phyloP scores from a whole-genome alignment of 345 rosid genomes.

The Combretum micranthum region DNA sequence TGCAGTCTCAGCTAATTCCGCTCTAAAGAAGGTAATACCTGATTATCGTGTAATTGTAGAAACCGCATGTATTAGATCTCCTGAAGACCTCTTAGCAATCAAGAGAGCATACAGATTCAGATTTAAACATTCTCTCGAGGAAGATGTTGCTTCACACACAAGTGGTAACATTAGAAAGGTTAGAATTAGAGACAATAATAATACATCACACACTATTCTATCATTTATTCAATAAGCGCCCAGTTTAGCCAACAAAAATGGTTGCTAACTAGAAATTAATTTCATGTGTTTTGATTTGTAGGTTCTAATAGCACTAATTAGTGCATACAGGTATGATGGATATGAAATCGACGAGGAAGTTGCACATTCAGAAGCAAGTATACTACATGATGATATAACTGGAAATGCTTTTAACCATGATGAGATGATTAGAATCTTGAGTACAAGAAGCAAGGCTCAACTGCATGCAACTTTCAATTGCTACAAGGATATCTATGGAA shows the following conservation, averaged over 20 bases:
- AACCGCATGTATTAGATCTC: conserved; percentile 46
- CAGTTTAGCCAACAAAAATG: neutral
- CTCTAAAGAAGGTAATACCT: conserved; percentile 27
- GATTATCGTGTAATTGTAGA: conserved; percentile 46
- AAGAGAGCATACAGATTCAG: conserved; percentile 53
- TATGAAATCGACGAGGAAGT: conserved; percentile 27
- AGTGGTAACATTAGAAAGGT: conserved; percentile 44
- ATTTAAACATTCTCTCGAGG: conserved; percentile 63
- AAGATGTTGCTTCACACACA: conserved; percentile 60
- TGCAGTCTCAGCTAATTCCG: conserved; percentile 40
- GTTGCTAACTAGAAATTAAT: neutral
- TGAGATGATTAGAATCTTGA: conserved; percentile 50
- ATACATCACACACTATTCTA: too few relatives aligned
- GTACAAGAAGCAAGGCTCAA: conserved; percentile 60
- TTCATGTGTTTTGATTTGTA: conserved; percentile 13
- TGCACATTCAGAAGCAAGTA: conserved; percentile 41
- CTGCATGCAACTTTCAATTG: conserved; percentile 52
- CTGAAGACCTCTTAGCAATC: conserved; percentile 51
- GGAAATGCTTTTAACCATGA: conserved; percentile 37
- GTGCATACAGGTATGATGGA: conserved; percentile 59
- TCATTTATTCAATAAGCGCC: too few relatives aligned
- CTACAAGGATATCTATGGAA: conserved; percentile 45
- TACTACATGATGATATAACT: conserved; percentile 37
- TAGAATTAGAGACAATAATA: too few relatives aligned
- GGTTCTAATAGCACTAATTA: conserved; percentile 44